phyloP scores from a whole-genome alignment of 306 rosid species.

The Citrullus amarus region DNA sequence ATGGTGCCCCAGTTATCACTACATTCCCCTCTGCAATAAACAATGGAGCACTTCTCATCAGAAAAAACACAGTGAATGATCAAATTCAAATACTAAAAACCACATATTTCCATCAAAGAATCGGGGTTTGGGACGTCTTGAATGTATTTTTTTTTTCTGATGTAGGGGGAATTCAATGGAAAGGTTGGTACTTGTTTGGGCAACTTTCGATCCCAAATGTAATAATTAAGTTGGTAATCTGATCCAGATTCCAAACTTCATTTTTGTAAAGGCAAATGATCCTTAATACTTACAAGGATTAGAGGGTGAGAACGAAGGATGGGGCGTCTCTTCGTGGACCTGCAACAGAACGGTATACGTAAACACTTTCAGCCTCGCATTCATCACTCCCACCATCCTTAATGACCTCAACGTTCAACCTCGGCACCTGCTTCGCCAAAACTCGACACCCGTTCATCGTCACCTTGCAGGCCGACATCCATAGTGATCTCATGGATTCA shows the following conservation, averaged over 20 bases:
- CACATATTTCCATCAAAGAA: neutral
- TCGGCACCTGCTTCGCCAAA: slow-evolving; percentile 52
- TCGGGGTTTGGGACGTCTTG: neutral
- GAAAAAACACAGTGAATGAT: neutral
- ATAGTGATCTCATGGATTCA: slow-evolving; percentile 72
- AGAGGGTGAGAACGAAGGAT: slow-evolving; percentile 63
- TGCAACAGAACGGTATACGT: slow-evolving; percentile 67
- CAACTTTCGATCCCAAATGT: neutral
- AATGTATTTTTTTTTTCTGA: neutral
- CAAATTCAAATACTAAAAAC: neutral
- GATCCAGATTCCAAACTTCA: neutral
- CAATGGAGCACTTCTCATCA: neutral
- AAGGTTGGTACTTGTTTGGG: neutral
- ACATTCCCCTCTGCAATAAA: neutral
- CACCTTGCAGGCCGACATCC: slow-evolving; percentile 76
- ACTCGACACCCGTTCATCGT: slow-evolving; percentile 47
- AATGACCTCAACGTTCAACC: slow-evolving; percentile 78
- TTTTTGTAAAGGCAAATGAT: neutral
- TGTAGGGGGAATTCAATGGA: neutral
- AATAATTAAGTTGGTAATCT: neutral
- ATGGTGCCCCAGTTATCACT: neutral
- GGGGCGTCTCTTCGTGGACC: slow-evolving; percentile 85
- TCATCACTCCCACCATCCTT: slow-evolving; percentile 40
- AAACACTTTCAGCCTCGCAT: slow-evolving; percentile 39
- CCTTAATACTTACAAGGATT: slow-evolving; percentile 4